phyloP scores from a whole-genome alignment of 306 rosid species.

The Cyclanthera cordifolia region DNA sequence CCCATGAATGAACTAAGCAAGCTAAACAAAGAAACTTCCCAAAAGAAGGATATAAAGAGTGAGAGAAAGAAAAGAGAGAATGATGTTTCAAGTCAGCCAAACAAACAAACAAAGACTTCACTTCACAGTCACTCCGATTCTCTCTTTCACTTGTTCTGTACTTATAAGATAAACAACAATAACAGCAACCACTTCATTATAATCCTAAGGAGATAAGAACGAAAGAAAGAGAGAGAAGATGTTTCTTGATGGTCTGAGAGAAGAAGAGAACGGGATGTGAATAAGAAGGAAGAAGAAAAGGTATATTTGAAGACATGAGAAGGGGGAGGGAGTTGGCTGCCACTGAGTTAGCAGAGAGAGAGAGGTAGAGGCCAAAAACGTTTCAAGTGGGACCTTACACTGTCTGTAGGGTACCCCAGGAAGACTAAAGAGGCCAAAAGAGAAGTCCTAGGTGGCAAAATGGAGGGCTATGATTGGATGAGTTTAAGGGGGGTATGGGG shows the following conservation, averaged over 20 bases:
- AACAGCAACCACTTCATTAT: not conserved
- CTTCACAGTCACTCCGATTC: slow-evolving; percentile 18
- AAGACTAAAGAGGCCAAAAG: slow-evolving; percentile 17
- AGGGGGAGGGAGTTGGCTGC: not conserved
- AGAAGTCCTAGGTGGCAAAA: not conserved
- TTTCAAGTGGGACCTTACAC: slow-evolving; percentile 26
- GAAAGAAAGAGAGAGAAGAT: not conserved
- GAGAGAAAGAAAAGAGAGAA: not conserved
- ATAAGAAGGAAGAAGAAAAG: slow-evolving; percentile 49
- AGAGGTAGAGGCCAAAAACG: no score
- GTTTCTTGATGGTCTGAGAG: slow-evolving; percentile 17
- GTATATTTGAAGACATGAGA: slow-evolving; percentile 6
- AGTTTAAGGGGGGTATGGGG: not conserved
- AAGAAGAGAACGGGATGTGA: slow-evolving; percentile 31
- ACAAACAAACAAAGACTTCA: slow-evolving; percentile 8
- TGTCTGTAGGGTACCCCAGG: slow-evolving; percentile 23
- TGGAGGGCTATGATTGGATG: slow-evolving; percentile 27
- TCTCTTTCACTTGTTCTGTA: not conserved
- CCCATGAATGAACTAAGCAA: slow-evolving; percentile 35
- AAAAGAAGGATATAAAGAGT: not conserved
- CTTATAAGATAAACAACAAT: not conserved
- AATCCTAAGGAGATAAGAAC: slow-evolving; percentile 6
- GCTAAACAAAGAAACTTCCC: not conserved
- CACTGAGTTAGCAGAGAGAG: not conserved
- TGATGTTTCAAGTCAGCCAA: no score